A percentile compares a stretch with the other conserved stretches of the same genome.
Conservation (phyloP, 768 basidiomycete species). For the Tulasnella sp. region DNA sequence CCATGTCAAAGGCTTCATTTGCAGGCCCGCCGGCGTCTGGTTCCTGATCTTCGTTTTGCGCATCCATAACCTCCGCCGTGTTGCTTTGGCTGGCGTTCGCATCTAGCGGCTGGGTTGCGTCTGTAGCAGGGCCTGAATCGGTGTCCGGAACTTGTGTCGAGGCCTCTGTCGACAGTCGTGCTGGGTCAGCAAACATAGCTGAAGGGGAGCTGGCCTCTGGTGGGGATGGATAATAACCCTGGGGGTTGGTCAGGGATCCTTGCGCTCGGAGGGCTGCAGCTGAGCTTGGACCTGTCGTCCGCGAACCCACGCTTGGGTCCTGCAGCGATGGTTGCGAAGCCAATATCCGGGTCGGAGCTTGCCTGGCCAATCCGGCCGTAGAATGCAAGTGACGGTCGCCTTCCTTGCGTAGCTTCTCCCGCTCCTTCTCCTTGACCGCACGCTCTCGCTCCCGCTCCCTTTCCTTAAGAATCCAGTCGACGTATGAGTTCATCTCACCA, state of each 20-base stretch:
- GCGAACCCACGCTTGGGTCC: not conserved
- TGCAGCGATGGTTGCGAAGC: not conserved
- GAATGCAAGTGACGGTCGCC: conserved; percentile 19
- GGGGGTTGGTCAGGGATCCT: conserved; percentile 37
- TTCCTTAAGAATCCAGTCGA: conserved; percentile 75
- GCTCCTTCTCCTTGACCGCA: conserved; percentile 56
- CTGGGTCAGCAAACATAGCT: not conserved
- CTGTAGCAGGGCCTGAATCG: not conserved
- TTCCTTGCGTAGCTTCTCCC: conserved; percentile 31
- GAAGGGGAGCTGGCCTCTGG: conserved; percentile 34
- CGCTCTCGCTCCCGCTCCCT: conserved; percentile 78
- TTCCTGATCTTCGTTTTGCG: not conserved
- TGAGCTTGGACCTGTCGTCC: conserved; percentile 9
- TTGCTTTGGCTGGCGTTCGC: not conserved
- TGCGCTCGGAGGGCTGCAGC: conserved; percentile 28
- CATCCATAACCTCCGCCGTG: not conserved
- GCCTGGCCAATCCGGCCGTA: conserved; percentile 4
- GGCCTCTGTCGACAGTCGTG: conserved; percentile 46
- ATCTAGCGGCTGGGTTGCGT: not conserved
- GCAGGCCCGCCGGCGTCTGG: conserved; percentile 36
- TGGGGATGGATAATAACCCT: conserved; percentile 40
- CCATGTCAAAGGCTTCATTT: conserved; percentile 38
- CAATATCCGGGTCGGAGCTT: not conserved
- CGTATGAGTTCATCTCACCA: conserved; percentile 49
- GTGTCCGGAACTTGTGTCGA: conserved; percentile 34